Conservation (phyloP, 1,284 basidiomycete species). For the Marasmius oreades region DNA sequence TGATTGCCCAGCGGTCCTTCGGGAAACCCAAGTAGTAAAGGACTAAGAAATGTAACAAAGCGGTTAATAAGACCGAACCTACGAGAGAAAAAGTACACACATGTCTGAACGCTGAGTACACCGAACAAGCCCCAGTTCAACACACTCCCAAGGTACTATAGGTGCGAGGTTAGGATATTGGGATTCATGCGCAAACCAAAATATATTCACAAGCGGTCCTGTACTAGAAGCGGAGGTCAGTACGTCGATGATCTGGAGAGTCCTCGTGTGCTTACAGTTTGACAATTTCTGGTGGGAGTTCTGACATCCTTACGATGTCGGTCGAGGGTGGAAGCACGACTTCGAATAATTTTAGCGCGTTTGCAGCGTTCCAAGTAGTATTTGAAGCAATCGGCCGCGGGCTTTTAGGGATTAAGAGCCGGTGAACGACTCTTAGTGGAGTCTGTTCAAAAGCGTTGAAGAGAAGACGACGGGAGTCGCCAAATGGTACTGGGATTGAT, state of each 20-base stretch:
- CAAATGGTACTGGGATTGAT: too few species aligned
- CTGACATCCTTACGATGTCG: too few species aligned
- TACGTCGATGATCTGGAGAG: not conserved
- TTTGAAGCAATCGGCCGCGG: too few species aligned
- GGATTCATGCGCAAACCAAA: not conserved
- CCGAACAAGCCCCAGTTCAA: not conserved
- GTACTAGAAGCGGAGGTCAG: not conserved
- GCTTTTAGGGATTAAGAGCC: too few species aligned
- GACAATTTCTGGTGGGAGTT: not conserved
- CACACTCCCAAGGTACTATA: not conserved
- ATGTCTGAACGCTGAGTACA: not conserved
- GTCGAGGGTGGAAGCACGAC: not conserved
- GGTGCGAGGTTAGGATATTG: not conserved
- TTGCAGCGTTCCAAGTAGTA: too few species aligned
- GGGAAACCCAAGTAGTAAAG: slow-evolving; percentile 24
- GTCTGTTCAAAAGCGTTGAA: too few species aligned
- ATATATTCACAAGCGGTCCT: not conserved
- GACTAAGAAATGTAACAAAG: slow-evolving; percentile 12
- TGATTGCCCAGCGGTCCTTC: slow-evolving; percentile 17
- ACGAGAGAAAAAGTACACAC: not conserved
- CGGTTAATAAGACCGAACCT: not conserved
- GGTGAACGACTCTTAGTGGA: too few species aligned
- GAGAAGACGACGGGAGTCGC: too few species aligned
- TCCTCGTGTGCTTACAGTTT: not conserved
- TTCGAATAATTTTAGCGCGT: too few species aligned